Evolutionary conservation across 805 yeast genomes (phyloP), one percentile per base, ranked within the genome.

Genomic region (Pichia heedii): DNA sequence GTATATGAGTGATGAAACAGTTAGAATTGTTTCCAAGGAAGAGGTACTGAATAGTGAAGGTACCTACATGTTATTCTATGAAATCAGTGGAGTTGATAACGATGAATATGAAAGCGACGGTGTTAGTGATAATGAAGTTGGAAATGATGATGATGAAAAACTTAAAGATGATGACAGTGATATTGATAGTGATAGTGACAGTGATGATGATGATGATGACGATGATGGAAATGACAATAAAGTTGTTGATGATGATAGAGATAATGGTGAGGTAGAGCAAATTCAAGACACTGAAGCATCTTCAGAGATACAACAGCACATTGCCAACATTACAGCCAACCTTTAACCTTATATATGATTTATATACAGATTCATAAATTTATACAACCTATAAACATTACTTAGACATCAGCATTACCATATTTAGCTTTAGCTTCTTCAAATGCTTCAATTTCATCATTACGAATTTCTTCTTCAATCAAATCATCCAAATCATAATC

Each of bases 51-150:
- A 70, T 13, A 77, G 88, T 3, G 93, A 85, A 44, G 96, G 96
- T 22, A 88, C 90, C 0, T 90, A 88, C 52, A 86, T 90, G 96
- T 62, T 90, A 53, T 90, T 90, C 56, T 90, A 90, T 59, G 97
- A 57, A 43, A 35, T 43, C 5, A 47, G 41, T 44, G 74, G 70
- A 44, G 62, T 63, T 30, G 65, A 46, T 3, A 50, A 44, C 42
- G 74, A 69, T 41, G 63, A 63, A 36, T 63, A 63, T 46, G 59
- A 56, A 36, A 60, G 55, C 6, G 67, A 61, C 19, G 32, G 13
- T 29, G 5, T n/a, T n/a, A 30, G 57, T 20, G 33, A 52, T 26
- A 58, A 54, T 37, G 49, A 41, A 18, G 33, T 12, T 22, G 43
- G 43, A 5, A 18, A 9, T 20, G 38, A 34, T 27, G 42, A 22